Conservation (phyloP, 2,329 filamentous ascomycete genomes). For the Cyphellophora attinorum region DNA sequence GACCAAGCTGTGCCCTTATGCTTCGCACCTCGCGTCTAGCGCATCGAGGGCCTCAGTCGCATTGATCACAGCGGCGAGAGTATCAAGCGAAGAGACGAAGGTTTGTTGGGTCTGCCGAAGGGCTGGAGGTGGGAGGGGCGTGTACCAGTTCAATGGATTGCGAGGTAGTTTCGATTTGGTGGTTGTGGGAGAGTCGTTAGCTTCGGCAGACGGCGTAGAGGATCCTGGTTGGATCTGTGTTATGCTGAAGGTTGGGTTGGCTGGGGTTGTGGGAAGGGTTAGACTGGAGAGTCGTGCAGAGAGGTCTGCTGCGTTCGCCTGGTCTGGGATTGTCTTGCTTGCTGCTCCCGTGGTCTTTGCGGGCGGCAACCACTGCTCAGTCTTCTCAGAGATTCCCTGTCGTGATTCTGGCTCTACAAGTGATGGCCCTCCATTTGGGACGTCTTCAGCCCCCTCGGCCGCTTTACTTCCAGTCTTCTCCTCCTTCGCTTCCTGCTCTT, state of each 20-base stretch:
- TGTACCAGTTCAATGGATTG: slow-evolving; percentile 40
- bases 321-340: neutral
- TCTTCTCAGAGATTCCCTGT: neutral
- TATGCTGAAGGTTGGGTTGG: neutral
- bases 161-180: slow-evolving; percentile 4
- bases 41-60: slow-evolving; percentile 29
- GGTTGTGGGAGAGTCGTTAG: too few species aligned
- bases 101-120: slow-evolving; percentile 34
- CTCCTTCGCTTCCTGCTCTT: slow-evolving; percentile 12
- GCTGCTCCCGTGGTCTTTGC: neutral
- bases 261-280: too few species aligned
- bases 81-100: slow-evolving; percentile 31
- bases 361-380: neutral
- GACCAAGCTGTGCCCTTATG: too few species aligned
- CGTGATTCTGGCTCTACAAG: neutral
- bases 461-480: neutral
- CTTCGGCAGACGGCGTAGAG: neutral
- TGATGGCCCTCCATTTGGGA: neutral
- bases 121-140: slow-evolving; percentile 35
- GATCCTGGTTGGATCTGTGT: too few species aligned
- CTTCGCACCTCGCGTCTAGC: too few species aligned
- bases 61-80: slow-evolving; percentile 28
- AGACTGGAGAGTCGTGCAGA: too few species aligned
- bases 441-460: neutral
- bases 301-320: too few species aligned